Conservation (phyloP, 306 rosid species). For the Fagus crenata region DNA sequence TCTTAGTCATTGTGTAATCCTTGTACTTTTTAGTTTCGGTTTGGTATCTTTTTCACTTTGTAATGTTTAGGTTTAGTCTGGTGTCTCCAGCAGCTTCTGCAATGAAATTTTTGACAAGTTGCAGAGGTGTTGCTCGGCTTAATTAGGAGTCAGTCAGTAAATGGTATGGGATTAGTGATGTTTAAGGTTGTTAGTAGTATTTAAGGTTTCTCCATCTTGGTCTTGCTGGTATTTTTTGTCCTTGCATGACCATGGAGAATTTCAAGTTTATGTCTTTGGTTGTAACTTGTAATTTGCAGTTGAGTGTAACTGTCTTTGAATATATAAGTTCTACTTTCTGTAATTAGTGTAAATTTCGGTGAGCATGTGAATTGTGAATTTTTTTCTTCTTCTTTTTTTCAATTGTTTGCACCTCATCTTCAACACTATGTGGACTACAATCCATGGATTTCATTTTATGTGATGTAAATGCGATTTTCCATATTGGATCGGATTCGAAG, state of each 20-base stretch:
- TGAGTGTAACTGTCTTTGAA: slow-evolving; percentile 25
- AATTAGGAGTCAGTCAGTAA: slow-evolving; percentile 13
- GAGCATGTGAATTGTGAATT: not conserved
- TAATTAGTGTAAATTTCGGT: not conserved
- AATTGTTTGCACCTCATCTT: not conserved
- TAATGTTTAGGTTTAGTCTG: slow-evolving; percentile 21
- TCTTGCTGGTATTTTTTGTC: slow-evolving; percentile 56
- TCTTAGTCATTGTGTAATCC: slow-evolving; percentile 3
- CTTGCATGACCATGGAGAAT: slow-evolving; percentile 47
- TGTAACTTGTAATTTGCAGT: slow-evolving; percentile 22
- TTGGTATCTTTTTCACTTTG: slow-evolving; percentile 2
- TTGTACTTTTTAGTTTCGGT: not conserved
- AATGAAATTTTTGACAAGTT: slow-evolving; percentile 64
- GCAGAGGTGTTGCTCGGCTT: slow-evolving; percentile 53
- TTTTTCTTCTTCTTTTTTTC: too few species aligned
- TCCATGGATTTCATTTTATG: too few species aligned
- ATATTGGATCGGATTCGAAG: too few species aligned
- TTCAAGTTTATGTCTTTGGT: slow-evolving; percentile 15
- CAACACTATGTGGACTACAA: not conserved
- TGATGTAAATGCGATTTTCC: too few species aligned
- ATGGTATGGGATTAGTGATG: slow-evolving; percentile 11
- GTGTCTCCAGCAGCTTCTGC: slow-evolving; percentile 54
- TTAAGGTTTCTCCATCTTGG: slow-evolving; percentile 27
- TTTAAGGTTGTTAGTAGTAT: slow-evolving; percentile 6
- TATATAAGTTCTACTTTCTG: slow-evolving; percentile 5